Base-by-base conservation (phyloP, 768 basidiomycete genomes). In the Suillus variegatus region DNA sequence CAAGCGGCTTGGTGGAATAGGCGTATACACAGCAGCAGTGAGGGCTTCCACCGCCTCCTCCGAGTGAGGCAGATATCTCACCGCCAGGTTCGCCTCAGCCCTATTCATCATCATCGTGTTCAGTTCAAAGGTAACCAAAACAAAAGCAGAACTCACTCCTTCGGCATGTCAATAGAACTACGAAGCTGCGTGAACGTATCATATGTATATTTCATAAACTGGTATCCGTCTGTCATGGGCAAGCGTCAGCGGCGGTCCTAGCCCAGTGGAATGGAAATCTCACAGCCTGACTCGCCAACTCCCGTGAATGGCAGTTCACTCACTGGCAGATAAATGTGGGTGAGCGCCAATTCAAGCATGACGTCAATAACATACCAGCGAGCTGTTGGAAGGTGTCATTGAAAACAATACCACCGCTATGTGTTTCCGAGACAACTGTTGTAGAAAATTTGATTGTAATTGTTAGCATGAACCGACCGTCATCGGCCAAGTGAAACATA, bases 241-340 rank as follows among this genome's bases (percentile, higher is more conserved):
- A 12, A 63, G 43, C 32, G 46, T 61, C 20, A 38, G 54, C 10
- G 5, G 6, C 10, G 3, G 0, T n/a, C 54, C 12, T n/a, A n/a
- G 52, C 14, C 36, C 56, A 13, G 25, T n/a, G 6, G 57, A 44
- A 8, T 41, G 10, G 51, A 46, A 6, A 10, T 78, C 87, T 67
- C 72, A 90, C 89, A 83, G 63, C 90, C 89, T 1, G 88, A 89
- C 71, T 85, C 84, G 47, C 89, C 88, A 6, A 85, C 78, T 1
- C 87, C 85, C 14, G 81, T 77, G 67, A 87, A 84, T 1, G 85
- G 86, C 52, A 86, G 70, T 64, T 79, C 79, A 18, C 68, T 55
- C 32, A 77, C 80, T 80, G 55, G 25, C 41, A 22, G 22, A 75
- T 69, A 51, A 69, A 65, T 9, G 9, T 14, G 20, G 22, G 18